Percentiles rank a stretch among this genome's conserved stretches.
Conservation (phyloP, 257 asterid species). For the Jacaranda mimosifolia region DNA sequence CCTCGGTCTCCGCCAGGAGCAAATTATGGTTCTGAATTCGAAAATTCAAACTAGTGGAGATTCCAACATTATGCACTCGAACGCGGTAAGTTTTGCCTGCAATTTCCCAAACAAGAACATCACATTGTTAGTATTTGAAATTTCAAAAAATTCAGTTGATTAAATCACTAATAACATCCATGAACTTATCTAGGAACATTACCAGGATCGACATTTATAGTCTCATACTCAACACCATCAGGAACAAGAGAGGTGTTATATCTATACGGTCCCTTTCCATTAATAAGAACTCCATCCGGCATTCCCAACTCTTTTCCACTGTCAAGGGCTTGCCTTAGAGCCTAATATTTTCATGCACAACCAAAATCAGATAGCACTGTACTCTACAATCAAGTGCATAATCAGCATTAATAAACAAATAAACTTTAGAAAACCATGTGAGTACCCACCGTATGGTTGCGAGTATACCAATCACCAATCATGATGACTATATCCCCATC, state of each 20-base stretch:
- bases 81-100: slow-evolving; percentile 90
- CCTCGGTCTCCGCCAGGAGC: slow-evolving; percentile 94
- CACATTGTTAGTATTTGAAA: background rate
- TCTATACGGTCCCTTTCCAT: slow-evolving; percentile 96
- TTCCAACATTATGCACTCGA: slow-evolving; percentile 91
- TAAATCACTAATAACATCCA: slow-evolving; percentile 12
- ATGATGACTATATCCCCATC: slow-evolving; percentile 84
- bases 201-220: slow-evolving; percentile 93
- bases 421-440: background rate
- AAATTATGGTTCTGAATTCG: slow-evolving; percentile 86
- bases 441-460: slow-evolving; percentile 71
- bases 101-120: slow-evolving; percentile 19
- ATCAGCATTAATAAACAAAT: slow-evolving; percentile 23
- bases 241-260: slow-evolving; percentile 83
- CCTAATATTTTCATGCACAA: slow-evolving; percentile 48
- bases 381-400: slow-evolving; percentile 3
- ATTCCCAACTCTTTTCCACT: slow-evolving; percentile 78
- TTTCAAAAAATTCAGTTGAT: background rate
- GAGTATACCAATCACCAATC: slow-evolving; percentile 95
- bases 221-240: slow-evolving; percentile 82
- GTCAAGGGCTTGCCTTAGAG: slow-evolving; percentile 69
- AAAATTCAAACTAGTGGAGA: slow-evolving; percentile 84
- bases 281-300: slow-evolving; percentile 95
- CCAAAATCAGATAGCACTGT: background rate
- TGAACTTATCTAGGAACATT: slow-evolving; percentile 14